Conservation (phyloP, 2,329 filamentous ascomycete genomes). For the Penicillium sp. region DNA sequence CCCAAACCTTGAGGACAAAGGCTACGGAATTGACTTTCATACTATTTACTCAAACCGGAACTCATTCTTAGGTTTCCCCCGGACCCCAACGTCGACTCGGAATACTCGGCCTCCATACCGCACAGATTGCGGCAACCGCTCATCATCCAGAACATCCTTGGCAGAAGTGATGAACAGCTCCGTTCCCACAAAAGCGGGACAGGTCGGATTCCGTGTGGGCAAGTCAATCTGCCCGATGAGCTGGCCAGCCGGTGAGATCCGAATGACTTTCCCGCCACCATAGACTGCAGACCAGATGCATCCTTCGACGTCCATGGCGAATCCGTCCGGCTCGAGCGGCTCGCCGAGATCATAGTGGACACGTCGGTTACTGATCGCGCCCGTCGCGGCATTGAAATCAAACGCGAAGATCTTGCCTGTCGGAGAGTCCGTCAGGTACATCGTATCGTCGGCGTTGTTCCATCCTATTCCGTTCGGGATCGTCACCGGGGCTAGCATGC, state of each 20-base stretch:
- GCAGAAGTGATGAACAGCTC: slow-evolving; percentile 79
- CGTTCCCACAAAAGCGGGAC: slow-evolving; percentile 73
- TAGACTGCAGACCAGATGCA: slow-evolving; percentile 88
- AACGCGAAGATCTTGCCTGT: slow-evolving; percentile 69
- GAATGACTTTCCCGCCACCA: slow-evolving; percentile 72
- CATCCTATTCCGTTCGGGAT: slow-evolving; percentile 87
- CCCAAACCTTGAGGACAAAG: not conserved
- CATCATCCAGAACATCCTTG: slow-evolving; percentile 65
- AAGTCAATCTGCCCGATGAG: slow-evolving; percentile 73
- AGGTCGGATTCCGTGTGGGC: slow-evolving; percentile 78
- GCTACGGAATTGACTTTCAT: not conserved
- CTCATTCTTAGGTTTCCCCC: slow-evolving; percentile 63
- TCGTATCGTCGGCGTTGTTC: slow-evolving; percentile 69
- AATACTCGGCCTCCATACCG: slow-evolving; percentile 71
- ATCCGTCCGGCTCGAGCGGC: slow-evolving; percentile 73
- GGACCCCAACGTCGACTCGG: slow-evolving; percentile 72
- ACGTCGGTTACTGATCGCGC: slow-evolving; percentile 66
- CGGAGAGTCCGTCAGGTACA: slow-evolving; percentile 83
- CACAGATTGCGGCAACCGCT: slow-evolving; percentile 58
- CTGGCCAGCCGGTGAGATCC: slow-evolving; percentile 68
- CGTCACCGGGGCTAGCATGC: slow-evolving; percentile 63
- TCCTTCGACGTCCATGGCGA: slow-evolving; percentile 80
- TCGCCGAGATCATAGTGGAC: slow-evolving; percentile 71
- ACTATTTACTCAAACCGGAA: slow-evolving; percentile 53
- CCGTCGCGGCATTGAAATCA: slow-evolving; percentile 68